Evolutionary conservation across 2,329 filamentous ascomycete species (phyloP).

Genomic region (Aspergillus phoenicis): DNA sequence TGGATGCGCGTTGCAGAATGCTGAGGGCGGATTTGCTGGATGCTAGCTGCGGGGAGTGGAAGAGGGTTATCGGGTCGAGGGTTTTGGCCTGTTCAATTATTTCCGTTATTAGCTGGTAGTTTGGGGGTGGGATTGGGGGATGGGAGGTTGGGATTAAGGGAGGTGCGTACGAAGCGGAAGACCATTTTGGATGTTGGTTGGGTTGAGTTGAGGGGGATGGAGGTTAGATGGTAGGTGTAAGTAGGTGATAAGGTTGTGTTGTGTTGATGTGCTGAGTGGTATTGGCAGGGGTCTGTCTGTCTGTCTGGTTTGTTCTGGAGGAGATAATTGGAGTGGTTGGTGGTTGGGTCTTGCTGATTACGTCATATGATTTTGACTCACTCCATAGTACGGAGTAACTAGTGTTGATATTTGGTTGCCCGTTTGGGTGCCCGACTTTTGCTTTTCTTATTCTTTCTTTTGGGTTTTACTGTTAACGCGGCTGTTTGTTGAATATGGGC

Average conservation of each 20-base stretch:
- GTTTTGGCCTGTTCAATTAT: slow-evolving; percentile 65
- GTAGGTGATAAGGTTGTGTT: background rate
- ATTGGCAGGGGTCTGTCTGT: slow-evolving; percentile 4
- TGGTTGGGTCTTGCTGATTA: slow-evolving; percentile 13
- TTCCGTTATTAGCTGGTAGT: background rate
- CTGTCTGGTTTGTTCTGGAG: background rate
- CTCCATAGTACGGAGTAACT: no score
- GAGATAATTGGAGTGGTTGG: slow-evolving; percentile 1
- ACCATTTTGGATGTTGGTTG: slow-evolving; percentile 22
- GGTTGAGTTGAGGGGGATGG: background rate
- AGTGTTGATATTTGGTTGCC: background rate
- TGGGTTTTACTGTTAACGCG: no score
- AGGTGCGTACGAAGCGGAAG: slow-evolving; percentile 26
- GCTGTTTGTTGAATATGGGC: background rate
- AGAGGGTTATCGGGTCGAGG: slow-evolving; percentile 91
- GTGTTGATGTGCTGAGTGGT: background rate
- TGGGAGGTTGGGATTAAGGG: background rate
- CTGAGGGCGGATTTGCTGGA: slow-evolving; percentile 73
- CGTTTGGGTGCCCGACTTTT: background rate
- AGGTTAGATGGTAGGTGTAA: background rate
- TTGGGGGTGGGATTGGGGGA: background rate
- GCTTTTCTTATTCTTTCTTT: no score
- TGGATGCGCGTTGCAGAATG: slow-evolving; percentile 78
- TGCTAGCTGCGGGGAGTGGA: slow-evolving; percentile 76
- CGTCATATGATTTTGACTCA: slow-evolving; percentile 11